A percentile compares a stretch with the other conserved stretches of the same genome.
Conservation (phyloP, 768 basidiomycete species). For the Termitomyces sp. region DNA sequence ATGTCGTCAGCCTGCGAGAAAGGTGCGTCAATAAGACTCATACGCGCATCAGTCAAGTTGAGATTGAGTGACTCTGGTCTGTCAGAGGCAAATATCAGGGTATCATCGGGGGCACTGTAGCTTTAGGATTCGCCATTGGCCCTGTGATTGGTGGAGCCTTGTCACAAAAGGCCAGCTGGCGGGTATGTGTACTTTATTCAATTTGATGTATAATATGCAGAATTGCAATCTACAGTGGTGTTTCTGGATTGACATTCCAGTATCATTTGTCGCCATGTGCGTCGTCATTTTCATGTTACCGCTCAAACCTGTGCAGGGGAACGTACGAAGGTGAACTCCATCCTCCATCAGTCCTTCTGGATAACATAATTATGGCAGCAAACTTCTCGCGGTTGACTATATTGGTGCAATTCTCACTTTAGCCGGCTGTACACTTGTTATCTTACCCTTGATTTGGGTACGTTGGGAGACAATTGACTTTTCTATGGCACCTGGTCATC, state of each 20-base stretch:
- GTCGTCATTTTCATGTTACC: slow-evolving; percentile 65
- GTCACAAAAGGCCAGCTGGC: slow-evolving; percentile 60
- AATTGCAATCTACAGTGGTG: slow-evolving; percentile 60
- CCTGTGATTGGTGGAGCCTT: slow-evolving; percentile 68
- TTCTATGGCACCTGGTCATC: background rate
- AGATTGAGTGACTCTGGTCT: background rate
- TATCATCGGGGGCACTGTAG: slow-evolving; percentile 56
- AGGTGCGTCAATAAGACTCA: slow-evolving; percentile 32
- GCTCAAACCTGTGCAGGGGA: slow-evolving; percentile 63
- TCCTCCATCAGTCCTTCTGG: background rate
- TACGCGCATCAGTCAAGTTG: background rate
- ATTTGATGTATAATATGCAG: background rate
- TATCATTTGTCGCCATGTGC: slow-evolving; percentile 49
- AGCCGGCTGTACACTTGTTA: slow-evolving; percentile 55
- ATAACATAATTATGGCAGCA: slow-evolving; percentile 31
- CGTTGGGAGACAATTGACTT: slow-evolving; percentile 10
- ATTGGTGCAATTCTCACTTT: slow-evolving; percentile 57
- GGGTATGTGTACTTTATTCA: slow-evolving; percentile 33
- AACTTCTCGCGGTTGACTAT: slow-evolving; percentile 66
- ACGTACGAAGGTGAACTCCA: slow-evolving; percentile 42
- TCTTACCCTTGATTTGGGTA: slow-evolving; percentile 75
- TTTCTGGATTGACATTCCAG: slow-evolving; percentile 69
- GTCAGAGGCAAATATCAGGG: slow-evolving; percentile 74
- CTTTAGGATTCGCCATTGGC: slow-evolving; percentile 62
- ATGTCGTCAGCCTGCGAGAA: slow-evolving; percentile 68